A percentile compares a stretch with the other conserved stretches of the same genome.
phyloP scores from a whole-genome alignment of 148 eudicot genomes.

The Nepenthes mirabilis region DNA sequence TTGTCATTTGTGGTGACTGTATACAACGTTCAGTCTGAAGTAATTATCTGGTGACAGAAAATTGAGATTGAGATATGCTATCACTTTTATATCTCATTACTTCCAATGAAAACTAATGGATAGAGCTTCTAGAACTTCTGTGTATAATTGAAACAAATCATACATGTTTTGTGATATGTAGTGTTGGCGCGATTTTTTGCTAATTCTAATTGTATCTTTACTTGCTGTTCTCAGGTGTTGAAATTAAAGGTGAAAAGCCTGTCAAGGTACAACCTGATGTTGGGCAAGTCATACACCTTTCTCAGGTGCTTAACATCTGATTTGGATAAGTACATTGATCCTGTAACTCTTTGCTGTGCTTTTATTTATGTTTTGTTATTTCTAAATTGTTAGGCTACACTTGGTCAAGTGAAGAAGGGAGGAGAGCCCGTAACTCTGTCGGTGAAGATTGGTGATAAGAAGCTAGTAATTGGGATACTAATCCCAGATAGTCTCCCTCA shows the following conservation, averaged over 20 bases:
- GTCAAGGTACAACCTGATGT: conserved; percentile 21
- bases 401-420: conserved; percentile 64
- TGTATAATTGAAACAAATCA: no score
- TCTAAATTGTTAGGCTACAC: conserved; percentile 32
- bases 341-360: background rate
- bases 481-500: conserved; percentile 46
- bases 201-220: background rate
- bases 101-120: no score
- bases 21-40: no score
- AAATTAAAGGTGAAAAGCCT: conserved; percentile 48
- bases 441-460: conserved; percentile 29
- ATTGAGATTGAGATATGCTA: no score
- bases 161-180: no score
- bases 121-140: no score
- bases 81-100: no score
- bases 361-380: conserved; percentile 4
- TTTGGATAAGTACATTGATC: background rate
- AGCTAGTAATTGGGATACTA: conserved; percentile 45
- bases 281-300: conserved; percentile 43
- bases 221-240: conserved; percentile 39
- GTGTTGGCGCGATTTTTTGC: no score
- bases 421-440: conserved; percentile 23
- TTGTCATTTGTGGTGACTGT: no score
- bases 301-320: conserved; percentile 30
- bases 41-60: no score